Evolutionary conservation across 352 stramenopile species (phyloP).

Genomic region (Pythium biforme): DNA sequence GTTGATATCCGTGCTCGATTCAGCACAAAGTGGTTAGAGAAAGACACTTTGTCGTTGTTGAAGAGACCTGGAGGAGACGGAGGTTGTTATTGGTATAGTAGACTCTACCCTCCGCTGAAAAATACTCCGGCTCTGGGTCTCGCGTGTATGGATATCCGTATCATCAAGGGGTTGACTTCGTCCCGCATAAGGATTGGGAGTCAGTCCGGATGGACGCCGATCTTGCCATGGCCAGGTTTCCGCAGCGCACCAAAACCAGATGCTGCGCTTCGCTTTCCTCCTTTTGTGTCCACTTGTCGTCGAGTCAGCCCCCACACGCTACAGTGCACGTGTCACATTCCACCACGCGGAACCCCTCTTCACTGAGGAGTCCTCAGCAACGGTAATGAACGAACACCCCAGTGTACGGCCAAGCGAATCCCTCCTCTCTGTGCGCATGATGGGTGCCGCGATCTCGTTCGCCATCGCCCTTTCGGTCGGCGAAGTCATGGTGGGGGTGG

Average conservation of each 20-base stretch:
- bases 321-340: slow-evolving; percentile 14
- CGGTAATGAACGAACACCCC: not conserved
- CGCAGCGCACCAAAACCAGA: slow-evolving; percentile 20
- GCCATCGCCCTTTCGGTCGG: too few species aligned
- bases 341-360: not conserved
- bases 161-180: not conserved
- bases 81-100: not conserved
- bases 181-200: too few species aligned
- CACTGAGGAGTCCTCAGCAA: not conserved
- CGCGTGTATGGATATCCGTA: not conserved
- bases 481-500: too few species aligned
- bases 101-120: not conserved
- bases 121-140: slow-evolving; percentile 3
- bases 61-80: not conserved
- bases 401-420: too few species aligned
- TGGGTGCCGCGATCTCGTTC: too few species aligned
- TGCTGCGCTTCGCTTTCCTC: slow-evolving; percentile 9
- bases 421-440: too few species aligned
- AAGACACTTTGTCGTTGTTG: not conserved
- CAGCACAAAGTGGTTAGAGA: not conserved
- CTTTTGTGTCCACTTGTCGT: slow-evolving; percentile 22
- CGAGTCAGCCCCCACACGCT: slow-evolving; percentile 7
- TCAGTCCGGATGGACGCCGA: slow-evolving; percentile 11
- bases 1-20: not conserved
- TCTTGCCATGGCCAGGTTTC: slow-evolving; percentile 10